Evolutionary conservation across 2,329 filamentous ascomycete species (phyloP), one percentile per base, ranked within the genome.

Genomic region (Trichoderma koningii): DNA sequence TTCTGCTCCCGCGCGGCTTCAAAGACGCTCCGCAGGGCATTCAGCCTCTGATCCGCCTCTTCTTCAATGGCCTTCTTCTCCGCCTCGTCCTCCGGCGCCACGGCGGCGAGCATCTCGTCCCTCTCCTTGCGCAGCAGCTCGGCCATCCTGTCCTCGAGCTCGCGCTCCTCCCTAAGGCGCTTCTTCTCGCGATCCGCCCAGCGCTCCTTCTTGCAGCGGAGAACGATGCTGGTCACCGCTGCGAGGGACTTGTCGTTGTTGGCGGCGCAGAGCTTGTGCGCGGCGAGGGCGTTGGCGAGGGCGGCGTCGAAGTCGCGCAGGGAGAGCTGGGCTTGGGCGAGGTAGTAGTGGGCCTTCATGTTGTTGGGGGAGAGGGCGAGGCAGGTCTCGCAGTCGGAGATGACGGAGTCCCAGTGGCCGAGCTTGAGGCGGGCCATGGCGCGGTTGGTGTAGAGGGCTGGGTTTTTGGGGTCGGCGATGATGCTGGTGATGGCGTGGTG

Each of bases 361-460:
- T 85, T 87, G 7, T 70, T 61, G 3, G 83, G 81, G 30, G 86
- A 80, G 6, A 96, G 82, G 66, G 87, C 83, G 56, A 97, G 88
- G 68, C 90, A 92, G 59, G 86, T 82, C 61, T 89, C 78, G 73
- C 93, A 94, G 77, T 97, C 93, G 66, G 86, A 81, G 68, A 95
- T 88, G 55, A 89, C 92, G 10, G 83, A 87, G 34, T 91, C 84
- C 86, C 89, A 96, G 70, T 87, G 82, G 66, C 83, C 79, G 23
- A 96, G 84, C 77, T 90, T 91, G 66, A 95, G 82, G 47, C 93
- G 87, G 3, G 90, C 88, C 78, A 97, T 90, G 59, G 93, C 91
- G 62, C 93, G 91, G 78, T 97, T 98, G 45, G 92, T 94, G 78
- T 93, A 97, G 57, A 97, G 84, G 34, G 89, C 82, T 1, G 90